These are phyloP conservation scores for Lasiodiplodia hormozganensis DNA, from an alignment of 2,329 filamentous ascomycete species.

Conservation along the genomic window DNA sequence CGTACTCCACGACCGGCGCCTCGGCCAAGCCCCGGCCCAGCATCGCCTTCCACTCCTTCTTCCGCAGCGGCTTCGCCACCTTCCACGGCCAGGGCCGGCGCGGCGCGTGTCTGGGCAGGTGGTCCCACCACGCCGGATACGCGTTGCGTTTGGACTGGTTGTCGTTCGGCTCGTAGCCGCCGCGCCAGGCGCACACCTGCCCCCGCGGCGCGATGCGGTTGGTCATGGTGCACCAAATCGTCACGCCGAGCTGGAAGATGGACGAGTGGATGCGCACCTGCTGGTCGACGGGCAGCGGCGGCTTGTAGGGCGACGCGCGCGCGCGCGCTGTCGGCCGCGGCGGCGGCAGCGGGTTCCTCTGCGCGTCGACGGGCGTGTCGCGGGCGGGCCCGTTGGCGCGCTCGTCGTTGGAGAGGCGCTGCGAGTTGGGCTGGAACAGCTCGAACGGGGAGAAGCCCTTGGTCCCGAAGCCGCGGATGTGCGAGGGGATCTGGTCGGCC, in stretches of 20 bases:
- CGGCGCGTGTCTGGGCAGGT: not conserved
- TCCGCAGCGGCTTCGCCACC: not conserved
- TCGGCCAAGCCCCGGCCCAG: not conserved
- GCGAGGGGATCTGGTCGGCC: not conserved
- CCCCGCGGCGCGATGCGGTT: not conserved
- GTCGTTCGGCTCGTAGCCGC: not conserved
- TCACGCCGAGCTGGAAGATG: not conserved
- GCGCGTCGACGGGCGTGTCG: too few relatives aligned
- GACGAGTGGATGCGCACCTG: not conserved
- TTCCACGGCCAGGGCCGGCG: slow-evolving; percentile 1
- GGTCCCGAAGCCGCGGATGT: not conserved
- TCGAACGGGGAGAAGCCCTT: not conserved
- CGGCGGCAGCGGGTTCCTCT: too few relatives aligned
- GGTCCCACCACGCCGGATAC: slow-evolving; percentile 1
- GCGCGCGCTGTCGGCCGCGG: not conserved
- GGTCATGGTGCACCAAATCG: not conserved
- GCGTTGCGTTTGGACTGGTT: not conserved
- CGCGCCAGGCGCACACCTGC: not conserved
- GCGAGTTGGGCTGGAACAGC: not conserved
- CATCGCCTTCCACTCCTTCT: not conserved
- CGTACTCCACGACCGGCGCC: not conserved
- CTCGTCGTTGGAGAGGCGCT: not conserved
- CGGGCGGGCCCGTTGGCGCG: not conserved
- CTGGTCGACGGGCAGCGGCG: not conserved
- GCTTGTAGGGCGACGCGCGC: not conserved